Conservation (phyloP, 2,329 filamentous ascomycete genomes). For the Paraphaeosphaeria sporulosa region DNA sequence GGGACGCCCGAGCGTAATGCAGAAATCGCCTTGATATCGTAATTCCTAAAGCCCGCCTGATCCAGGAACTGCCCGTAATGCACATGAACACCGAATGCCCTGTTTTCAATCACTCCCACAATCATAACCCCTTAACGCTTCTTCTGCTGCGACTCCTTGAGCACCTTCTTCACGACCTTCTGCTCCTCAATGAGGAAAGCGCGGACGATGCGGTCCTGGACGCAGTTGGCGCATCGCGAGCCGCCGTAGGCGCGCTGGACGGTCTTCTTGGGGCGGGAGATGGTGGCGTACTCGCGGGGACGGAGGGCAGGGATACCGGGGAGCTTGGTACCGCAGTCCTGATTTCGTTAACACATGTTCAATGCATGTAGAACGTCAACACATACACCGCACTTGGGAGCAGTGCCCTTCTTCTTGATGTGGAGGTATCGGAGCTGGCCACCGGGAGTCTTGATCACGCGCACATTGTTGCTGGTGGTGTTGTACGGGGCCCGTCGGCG, state of each 20-base stretch:
- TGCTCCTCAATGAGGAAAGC: slow-evolving; percentile 99
- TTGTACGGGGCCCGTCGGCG: slow-evolving; percentile 78
- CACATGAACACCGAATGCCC: slow-evolving; percentile 52
- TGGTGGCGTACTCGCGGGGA: slow-evolving; percentile 94
- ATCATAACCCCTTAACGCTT: slow-evolving; percentile 54
- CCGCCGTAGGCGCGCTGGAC: slow-evolving; percentile 97
- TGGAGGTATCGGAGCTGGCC: slow-evolving; percentile 95
- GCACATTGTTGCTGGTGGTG: slow-evolving; percentile 96
- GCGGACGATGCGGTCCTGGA: slow-evolving; percentile 96
- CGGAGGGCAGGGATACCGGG: slow-evolving; percentile 97
- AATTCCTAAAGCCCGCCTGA: slow-evolving; percentile 44
- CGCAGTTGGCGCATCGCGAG: slow-evolving; percentile 97
- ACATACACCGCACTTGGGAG: slow-evolving; percentile 80
- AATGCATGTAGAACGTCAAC: neutral
- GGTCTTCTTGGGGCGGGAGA: slow-evolving; percentile 99
- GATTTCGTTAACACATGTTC: slow-evolving; percentile 45
- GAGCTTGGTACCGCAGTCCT: slow-evolving; percentile 98
- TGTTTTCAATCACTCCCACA: slow-evolving; percentile 41
- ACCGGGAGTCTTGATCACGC: slow-evolving; percentile 81
- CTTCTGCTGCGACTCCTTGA: slow-evolving; percentile 95
- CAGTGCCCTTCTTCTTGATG: slow-evolving; percentile 99
- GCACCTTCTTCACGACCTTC: slow-evolving; percentile 99
- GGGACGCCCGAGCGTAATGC: slow-evolving; percentile 40
- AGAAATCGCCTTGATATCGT: slow-evolving; percentile 49
- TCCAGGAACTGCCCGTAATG: slow-evolving; percentile 51